A percentile compares a stretch with the other conserved stretches of the same genome.
Conservation (phyloP, 345 rosid genomes). For the Camelina hispida region DNA sequence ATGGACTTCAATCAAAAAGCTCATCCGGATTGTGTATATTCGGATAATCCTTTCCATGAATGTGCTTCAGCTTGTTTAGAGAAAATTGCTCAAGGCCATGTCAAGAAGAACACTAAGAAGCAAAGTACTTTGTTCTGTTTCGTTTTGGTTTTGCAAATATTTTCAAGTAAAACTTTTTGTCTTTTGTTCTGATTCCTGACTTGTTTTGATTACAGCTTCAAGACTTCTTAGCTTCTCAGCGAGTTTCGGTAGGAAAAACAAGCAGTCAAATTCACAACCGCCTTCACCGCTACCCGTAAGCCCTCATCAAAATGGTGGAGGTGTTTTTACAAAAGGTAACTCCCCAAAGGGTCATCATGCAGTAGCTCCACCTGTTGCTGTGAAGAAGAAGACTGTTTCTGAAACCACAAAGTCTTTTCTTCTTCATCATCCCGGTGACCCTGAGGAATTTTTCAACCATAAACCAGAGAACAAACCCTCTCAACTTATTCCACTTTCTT, state of each 20-base stretch:
- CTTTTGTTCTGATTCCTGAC: slow-evolving; percentile 15
- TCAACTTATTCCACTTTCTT: slow-evolving; percentile 30
- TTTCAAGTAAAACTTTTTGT: not conserved
- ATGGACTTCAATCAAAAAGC: slow-evolving; percentile 36
- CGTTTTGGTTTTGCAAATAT: not conserved
- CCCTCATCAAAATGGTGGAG: slow-evolving; percentile 37
- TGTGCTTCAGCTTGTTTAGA: slow-evolving; percentile 49
- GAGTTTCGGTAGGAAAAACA: slow-evolving; percentile 73
- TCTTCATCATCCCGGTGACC: slow-evolving; percentile 53
- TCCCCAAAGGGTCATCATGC: slow-evolving; percentile 45
- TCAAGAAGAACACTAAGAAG: slow-evolving; percentile 42
- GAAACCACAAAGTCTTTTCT: slow-evolving; percentile 44
- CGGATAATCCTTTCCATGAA: slow-evolving; percentile 46
- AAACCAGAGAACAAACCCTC: slow-evolving; percentile 45
- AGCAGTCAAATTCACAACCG: slow-evolving; percentile 54
- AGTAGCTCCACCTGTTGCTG: slow-evolving; percentile 41
- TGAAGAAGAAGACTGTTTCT: slow-evolving; percentile 47
- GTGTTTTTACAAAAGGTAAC: slow-evolving; percentile 31
- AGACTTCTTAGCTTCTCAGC: slow-evolving; percentile 51
- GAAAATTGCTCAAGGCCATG: slow-evolving; percentile 48
- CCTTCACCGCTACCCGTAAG: slow-evolving; percentile 47
- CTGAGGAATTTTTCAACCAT: slow-evolving; percentile 52
- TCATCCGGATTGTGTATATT: slow-evolving; percentile 46
- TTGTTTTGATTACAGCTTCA: slow-evolving; percentile 51
- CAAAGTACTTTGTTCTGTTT: slow-evolving; percentile 5